Conservation (phyloP, 2,329 filamentous ascomycete genomes). For the Aureobasidium musti region DNA sequence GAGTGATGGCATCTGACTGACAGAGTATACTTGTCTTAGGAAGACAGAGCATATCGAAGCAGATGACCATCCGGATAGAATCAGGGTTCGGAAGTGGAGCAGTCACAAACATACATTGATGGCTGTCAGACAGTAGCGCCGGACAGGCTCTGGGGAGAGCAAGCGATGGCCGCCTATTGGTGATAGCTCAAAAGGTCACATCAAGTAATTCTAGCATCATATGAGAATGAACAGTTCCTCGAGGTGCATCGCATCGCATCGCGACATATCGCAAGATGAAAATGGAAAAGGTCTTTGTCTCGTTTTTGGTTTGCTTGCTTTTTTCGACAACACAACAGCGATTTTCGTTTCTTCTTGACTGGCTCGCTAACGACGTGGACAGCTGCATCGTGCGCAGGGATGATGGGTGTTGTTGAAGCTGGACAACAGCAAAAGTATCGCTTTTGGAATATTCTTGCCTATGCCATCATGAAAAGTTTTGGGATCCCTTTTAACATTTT, state of each 20-base stretch:
- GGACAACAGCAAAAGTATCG: constrained; percentile 20
- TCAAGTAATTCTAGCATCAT: neutral
- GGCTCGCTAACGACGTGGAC: neutral
- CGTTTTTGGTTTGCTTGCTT: constrained; percentile 19
- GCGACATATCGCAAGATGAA: neutral
- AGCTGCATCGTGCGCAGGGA: neutral
- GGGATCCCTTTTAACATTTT: constrained; percentile 14
- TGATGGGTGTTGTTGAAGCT: constrained; percentile 3
- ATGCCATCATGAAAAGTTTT: constrained; percentile 25
- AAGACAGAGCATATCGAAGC: neutral
- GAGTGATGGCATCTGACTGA: neutral
- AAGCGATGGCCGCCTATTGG: neutral
- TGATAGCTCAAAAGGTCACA: neutral
- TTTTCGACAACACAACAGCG: constrained; percentile 15
- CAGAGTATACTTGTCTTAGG: neutral
- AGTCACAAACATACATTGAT: constrained; percentile 8
- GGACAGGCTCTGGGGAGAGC: neutral
- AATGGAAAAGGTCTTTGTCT: constrained; percentile 15
- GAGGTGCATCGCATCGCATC: neutral
- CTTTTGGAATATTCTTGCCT: constrained; percentile 21
- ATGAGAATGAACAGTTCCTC: neutral
- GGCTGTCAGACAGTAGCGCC: neutral
- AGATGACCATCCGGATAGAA: neutral
- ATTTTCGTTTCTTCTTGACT: constrained; percentile 12
- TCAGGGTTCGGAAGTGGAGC: neutral